Evolutionary conservation across 208 protist genomes (phyloP).

Genomic region (Trypanosoma platydactyli): DNA sequence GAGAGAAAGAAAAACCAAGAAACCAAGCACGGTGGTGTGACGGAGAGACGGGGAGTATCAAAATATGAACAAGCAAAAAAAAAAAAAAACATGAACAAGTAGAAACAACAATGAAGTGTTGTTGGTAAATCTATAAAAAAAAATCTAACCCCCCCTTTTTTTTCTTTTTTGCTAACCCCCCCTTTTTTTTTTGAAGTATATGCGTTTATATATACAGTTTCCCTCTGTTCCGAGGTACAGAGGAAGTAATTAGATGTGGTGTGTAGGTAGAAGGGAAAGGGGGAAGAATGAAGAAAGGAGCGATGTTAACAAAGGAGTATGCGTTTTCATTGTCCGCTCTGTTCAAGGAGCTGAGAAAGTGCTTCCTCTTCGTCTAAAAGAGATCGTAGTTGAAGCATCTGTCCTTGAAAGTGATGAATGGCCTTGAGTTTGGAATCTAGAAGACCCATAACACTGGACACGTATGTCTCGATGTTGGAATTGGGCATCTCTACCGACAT

Average conservation of each 20-base stretch:
- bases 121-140: conserved; percentile 13
- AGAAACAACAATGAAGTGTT: neutral
- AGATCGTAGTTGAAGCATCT: conserved; percentile 16
- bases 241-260: too few relatives aligned
- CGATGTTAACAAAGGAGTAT: neutral
- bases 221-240: conserved; percentile 2
- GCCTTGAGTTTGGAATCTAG: conserved; percentile 18
- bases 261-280: too few relatives aligned
- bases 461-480: conserved; percentile 30
- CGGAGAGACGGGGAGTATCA: neutral
- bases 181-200: conserved; percentile 4
- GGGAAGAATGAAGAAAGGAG: too few relatives aligned
- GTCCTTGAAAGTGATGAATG: conserved; percentile 31
- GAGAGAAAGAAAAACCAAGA: conserved; percentile 5
- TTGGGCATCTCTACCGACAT: conserved; percentile 36
- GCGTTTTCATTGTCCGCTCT: conserved; percentile 13
- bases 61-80: neutral
- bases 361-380: conserved; percentile 27
- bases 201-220: conserved; percentile 21
- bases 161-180: neutral
- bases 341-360: conserved; percentile 23
- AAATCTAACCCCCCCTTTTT: neutral
- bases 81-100: conserved; percentile 6
- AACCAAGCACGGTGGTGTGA: neutral
- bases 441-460: conserved; percentile 17